Conservation (phyloP, 208 protist species). For the Naegleria gruberi region DNA sequence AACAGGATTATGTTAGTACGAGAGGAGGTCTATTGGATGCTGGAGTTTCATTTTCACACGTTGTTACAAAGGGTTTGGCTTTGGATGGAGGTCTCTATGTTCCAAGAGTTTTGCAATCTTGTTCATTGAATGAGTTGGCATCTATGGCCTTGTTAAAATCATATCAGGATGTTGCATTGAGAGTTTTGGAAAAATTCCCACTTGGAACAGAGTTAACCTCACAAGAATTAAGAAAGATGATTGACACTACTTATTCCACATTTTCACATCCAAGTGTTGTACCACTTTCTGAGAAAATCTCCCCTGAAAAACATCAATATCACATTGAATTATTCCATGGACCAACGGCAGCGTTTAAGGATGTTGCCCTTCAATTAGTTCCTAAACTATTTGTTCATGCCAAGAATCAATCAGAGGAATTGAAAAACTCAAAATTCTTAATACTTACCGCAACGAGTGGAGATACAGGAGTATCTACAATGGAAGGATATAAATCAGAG, state of each 20-base stretch:
- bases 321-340: conserved; percentile 73
- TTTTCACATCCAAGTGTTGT: too few relatives aligned
- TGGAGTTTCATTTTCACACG: conserved; percentile 47
- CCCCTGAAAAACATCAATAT: conserved; percentile 38
- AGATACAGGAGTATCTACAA: conserved; percentile 71
- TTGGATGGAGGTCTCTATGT: conserved; percentile 67
- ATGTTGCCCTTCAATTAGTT: conserved; percentile 76
- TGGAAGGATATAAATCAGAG: conserved; percentile 66
- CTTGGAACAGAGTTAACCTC: conserved; percentile 44
- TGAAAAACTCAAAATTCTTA: conserved; percentile 41
- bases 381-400: conserved; percentile 63
- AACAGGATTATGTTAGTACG: not conserved
- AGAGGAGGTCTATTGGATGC: not conserved
- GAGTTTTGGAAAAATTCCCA: conserved; percentile 60
- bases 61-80: conserved; percentile 62
- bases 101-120: conserved; percentile 48
- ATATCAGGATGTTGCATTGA: conserved; percentile 59
- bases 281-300: too few relatives aligned
- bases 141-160: conserved; percentile 48
- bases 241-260: conserved; percentile 62
- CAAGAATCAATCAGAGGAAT: not conserved
- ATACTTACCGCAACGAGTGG: conserved; percentile 76
- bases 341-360: conserved; percentile 76
- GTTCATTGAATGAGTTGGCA: conserved; percentile 54
- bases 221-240: conserved; percentile 45